Percentiles rank a stretch among this genome's conserved stretches.
Evolutionary conservation across 345 rosid genomes (phyloP).

Genomic region (Dimocarpus longan): DNA sequence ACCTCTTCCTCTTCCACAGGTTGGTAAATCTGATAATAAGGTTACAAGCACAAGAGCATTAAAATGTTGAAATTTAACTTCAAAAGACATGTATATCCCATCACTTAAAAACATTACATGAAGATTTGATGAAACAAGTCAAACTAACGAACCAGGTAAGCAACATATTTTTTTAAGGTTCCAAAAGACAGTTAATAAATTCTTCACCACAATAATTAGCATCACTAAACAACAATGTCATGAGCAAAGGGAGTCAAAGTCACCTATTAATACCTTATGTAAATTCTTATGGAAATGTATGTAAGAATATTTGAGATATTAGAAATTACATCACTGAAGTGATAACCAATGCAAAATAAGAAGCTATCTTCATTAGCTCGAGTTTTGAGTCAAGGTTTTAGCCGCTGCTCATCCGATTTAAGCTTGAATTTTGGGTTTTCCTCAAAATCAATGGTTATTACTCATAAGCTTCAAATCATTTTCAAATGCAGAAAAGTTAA

Average conservation of each 20-base stretch:
- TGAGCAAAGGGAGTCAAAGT: background rate
- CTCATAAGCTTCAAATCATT: too few relatives aligned
- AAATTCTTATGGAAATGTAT: background rate
- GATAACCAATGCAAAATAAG: background rate
- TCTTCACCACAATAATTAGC: background rate
- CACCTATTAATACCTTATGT: background rate
- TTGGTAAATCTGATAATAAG: slow-evolving; percentile 56
- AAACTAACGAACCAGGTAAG: background rate
- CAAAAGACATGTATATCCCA: background rate
- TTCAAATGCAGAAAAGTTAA: background rate
- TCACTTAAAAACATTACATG: background rate
- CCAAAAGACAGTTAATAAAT: background rate
- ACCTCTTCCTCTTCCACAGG: slow-evolving; percentile 75
- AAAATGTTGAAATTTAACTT: background rate
- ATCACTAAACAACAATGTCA: background rate
- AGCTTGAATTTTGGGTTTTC: too few relatives aligned
- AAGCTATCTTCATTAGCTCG: too few relatives aligned
- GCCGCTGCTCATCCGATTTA: too few relatives aligned
- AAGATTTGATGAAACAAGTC: background rate
- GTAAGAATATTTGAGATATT: background rate
- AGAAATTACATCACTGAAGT: background rate
- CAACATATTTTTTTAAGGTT: background rate
- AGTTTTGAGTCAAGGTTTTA: too few relatives aligned
- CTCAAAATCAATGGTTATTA: too few relatives aligned
- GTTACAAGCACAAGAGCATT: slow-evolving; percentile 1